A percentile compares a stretch with the other conserved stretches of the same genome.
phyloP scores from a whole-genome alignment of 225 moss, liverwort and hornwort species.

The Takakia lepidozioides region DNA sequence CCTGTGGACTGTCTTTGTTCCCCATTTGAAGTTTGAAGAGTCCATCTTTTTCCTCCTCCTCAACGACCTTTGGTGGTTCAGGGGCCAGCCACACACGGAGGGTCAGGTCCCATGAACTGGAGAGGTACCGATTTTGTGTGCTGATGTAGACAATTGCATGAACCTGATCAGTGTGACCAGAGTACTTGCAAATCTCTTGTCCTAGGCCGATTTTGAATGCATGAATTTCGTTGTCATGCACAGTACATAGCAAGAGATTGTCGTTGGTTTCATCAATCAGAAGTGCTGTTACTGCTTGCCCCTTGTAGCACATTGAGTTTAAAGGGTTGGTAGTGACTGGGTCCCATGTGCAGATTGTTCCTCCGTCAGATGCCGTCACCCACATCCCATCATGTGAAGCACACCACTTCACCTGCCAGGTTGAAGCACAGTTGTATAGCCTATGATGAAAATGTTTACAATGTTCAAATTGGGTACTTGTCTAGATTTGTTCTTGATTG shows the following conservation, averaged over 20 bases:
- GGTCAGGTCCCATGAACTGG: constrained; percentile 67
- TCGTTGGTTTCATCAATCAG: constrained; percentile 56
- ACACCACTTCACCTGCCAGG: constrained; percentile 61
- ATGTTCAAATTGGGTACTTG: too few species aligned
- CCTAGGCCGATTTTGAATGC: constrained; percentile 22
- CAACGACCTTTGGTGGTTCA: constrained; percentile 5
- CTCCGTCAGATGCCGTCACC: constrained; percentile 49
- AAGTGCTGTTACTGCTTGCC: constrained; percentile 47
- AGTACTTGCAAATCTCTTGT: constrained; percentile 42
- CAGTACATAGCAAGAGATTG: constrained; percentile 37
- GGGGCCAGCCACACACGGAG: constrained; percentile 68
- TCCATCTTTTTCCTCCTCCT: constrained; percentile 14
- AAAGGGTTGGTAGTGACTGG: constrained; percentile 23
- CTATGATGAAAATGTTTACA: too few species aligned
- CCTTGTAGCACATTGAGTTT: constrained; percentile 26
- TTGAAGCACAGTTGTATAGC: too few species aligned
- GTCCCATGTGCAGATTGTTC: constrained; percentile 53
- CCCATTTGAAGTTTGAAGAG: constrained; percentile 5
- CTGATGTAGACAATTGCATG: constrained; percentile 58
- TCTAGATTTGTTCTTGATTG: too few species aligned
- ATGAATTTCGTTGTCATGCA: constrained; percentile 43
- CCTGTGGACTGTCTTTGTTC: constrained; percentile 9
- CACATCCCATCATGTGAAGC: constrained; percentile 37
- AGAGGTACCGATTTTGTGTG: constrained; percentile 58
- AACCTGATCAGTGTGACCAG: constrained; percentile 65